Conservation (phyloP, 495 filamentous ascomycete genomes). For the Penicillium paxilli region DNA sequence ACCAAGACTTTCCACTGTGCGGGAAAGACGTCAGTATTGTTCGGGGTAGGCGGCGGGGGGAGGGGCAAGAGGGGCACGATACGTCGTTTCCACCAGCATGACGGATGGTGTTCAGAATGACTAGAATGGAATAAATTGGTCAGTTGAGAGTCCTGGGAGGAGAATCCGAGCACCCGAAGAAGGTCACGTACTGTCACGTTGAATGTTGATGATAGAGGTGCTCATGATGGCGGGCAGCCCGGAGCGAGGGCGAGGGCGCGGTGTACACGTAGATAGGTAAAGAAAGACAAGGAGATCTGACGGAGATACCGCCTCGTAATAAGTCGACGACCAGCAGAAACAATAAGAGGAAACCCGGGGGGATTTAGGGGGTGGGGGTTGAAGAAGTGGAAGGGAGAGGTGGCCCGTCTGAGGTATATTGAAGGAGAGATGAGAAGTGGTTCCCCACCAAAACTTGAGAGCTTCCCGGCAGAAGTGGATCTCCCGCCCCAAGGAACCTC, state of each 20-base stretch:
- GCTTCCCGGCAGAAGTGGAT: conserved; percentile 28
- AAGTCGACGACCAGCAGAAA: neutral
- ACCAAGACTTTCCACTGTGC: conserved; percentile 93
- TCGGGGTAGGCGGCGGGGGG: conserved; percentile 22
- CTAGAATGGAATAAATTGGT: conserved; percentile 28
- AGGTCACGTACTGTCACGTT: conserved; percentile 48
- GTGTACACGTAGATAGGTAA: neutral
- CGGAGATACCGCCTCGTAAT: neutral
- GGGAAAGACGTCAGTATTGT: conserved; percentile 24
- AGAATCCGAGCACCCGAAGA: neutral
- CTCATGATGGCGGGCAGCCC: conserved; percentile 49
- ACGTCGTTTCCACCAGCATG: conserved; percentile 61
- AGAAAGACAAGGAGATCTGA: conserved; percentile 1
- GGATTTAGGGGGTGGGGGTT: neutral
- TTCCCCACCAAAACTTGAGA: conserved; percentile 32
- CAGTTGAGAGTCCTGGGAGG: conserved; percentile 2
- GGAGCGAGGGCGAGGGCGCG: conserved; percentile 5
- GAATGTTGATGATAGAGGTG: conserved; percentile 51
- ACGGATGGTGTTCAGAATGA: conserved; percentile 60
- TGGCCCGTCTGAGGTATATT: conserved; percentile 30
- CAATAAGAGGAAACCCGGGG: neutral
- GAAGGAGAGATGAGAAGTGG: conserved; percentile 18
- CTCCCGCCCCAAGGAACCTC: conserved; percentile 22
- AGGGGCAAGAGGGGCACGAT: conserved; percentile 21
- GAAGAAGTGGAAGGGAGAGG: conserved; percentile 3